phyloP scores from a whole-genome alignment of 208 protist genomes.

The Crithidia acanthocephali region DNA sequence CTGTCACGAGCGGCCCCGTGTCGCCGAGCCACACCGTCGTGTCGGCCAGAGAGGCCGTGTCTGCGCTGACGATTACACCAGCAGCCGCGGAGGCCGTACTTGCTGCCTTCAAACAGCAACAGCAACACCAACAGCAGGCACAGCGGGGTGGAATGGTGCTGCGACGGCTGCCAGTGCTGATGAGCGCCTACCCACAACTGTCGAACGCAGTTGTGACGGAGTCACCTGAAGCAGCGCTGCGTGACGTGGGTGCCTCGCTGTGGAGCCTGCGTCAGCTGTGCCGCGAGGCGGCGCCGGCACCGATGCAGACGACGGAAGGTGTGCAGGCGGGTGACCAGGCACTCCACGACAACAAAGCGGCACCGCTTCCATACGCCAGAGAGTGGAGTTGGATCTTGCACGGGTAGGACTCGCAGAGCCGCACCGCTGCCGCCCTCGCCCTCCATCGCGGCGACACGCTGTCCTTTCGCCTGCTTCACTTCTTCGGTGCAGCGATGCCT shows the following conservation, averaged over 20 bases:
- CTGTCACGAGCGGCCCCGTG: neutral
- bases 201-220: neutral
- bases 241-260: neutral
- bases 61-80: neutral
- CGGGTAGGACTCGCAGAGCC: slow-evolving; percentile 23
- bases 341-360: too few species aligned
- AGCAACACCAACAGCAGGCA: slow-evolving; percentile 19
- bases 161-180: slow-evolving; percentile 23
- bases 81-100: slow-evolving; percentile 17
- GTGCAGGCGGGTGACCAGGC: too few species aligned
- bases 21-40: neutral
- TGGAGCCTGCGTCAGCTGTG: slow-evolving; percentile 20
- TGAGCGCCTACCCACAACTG: slow-evolving; percentile 16
- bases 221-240: neutral
- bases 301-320: too few species aligned
- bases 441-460: slow-evolving; percentile 45
- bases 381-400: slow-evolving; percentile 44
- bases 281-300: neutral
- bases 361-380: slow-evolving; percentile 10
- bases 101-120: slow-evolving; percentile 19
- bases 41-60: neutral
- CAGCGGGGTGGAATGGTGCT: slow-evolving; percentile 1
- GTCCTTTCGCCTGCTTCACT: slow-evolving; percentile 54
- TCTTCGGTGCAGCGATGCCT: slow-evolving; percentile 49
- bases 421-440: slow-evolving; percentile 34